Evolutionary conservation across 1,139 yeast genomes (phyloP), one percentile per base, ranked within the genome.

Genomic region (Williopsis jadinii): DNA sequence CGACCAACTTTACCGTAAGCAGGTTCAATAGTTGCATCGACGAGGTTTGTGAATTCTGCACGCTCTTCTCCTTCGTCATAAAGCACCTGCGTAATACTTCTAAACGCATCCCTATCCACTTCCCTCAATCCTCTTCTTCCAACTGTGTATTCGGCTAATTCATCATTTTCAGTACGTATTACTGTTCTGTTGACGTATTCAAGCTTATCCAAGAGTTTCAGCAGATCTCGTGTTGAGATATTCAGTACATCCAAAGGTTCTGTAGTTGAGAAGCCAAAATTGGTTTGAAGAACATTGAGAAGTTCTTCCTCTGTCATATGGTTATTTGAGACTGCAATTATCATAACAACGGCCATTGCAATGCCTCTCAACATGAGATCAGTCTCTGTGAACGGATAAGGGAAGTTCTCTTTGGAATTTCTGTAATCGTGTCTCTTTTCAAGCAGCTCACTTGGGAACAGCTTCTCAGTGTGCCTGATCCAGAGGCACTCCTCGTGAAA

Each of bases 91-190:
- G 64, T 46, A 27, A 66, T 50, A 29, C 53, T 53, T 2, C 59
- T 45, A 38, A 66, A 57, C 9, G 55, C 48, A 4, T 59, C 62
- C 37, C 50, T 52, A 3, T 56, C 49, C 44, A 67, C 57, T 42
- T 68, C 73, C 3, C 43, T 45, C 26, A 56, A 41, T 1, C 64
- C 56, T 32, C 71, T 46, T 44, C 70, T 52, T 2, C 71, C 73
- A 10, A 67, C 41, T 6, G 54, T 53, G 34, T 61, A 59, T 31
- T 65, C 63, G 6, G 64, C 54, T 33, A 62, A 46, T 12, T 56
- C 60, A 26, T 63, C 67, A n/a, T 55, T 51, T 8, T 41, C 53
- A 8, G 46, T 44, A 32, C 44, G 50, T 13, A 46, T 43, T 1
- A 43, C 49, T 3, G 42, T 41, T 31, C 58, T 47, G 8, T 30